A percentile compares a stretch with the other conserved stretches of the same genome.
Evolutionary conservation across 192 early-diverging fungal species (phyloP).

Genomic region (Entomortierella beljakovae): DNA sequence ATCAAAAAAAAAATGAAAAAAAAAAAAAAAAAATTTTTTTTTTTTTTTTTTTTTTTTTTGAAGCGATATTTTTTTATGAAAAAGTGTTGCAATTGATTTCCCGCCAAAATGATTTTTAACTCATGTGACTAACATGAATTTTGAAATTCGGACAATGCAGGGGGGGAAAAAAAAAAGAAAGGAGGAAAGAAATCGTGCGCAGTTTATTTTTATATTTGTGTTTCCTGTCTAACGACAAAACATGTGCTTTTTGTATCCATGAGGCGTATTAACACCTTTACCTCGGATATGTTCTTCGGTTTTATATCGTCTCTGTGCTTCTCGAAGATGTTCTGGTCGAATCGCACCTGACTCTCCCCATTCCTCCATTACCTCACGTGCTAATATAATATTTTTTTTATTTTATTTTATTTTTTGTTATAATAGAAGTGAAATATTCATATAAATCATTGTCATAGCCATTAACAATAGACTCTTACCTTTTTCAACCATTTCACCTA

Average conservation of each 20-base stretch:
- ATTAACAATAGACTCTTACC: conserved; percentile 49
- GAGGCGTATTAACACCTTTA: conserved; percentile 14
- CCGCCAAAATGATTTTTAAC: conserved; percentile 8
- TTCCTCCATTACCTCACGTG: conserved; percentile 83
- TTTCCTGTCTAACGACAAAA: conserved; percentile 34
- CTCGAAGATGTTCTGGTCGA: conserved; percentile 86
- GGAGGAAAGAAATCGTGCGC: not conserved
- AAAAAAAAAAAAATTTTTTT: not conserved
- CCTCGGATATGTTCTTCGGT: conserved; percentile 52
- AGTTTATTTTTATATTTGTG: not conserved
- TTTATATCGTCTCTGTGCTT: conserved; percentile 85
- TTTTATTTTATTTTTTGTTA: not conserved
- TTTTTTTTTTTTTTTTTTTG: too few species aligned
- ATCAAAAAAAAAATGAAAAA: conserved; percentile 2
- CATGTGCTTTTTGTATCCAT: conserved; percentile 42
- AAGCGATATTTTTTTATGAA: conserved; percentile 1
- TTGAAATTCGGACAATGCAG: not conserved
- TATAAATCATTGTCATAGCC: not conserved
- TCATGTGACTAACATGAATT: not conserved
- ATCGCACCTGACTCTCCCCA: conserved; percentile 80
- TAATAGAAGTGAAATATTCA: conserved; percentile 1
- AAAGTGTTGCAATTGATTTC: not conserved
- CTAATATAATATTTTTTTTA: conserved; percentile 45
- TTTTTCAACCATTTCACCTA: conserved; percentile 89
- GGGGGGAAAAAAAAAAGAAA: not conserved